These are phyloP conservation scores for Hemileccinum rubropunctum DNA, from an alignment of 768 basidiomycete genomes.

Conservation along the genomic window DNA sequence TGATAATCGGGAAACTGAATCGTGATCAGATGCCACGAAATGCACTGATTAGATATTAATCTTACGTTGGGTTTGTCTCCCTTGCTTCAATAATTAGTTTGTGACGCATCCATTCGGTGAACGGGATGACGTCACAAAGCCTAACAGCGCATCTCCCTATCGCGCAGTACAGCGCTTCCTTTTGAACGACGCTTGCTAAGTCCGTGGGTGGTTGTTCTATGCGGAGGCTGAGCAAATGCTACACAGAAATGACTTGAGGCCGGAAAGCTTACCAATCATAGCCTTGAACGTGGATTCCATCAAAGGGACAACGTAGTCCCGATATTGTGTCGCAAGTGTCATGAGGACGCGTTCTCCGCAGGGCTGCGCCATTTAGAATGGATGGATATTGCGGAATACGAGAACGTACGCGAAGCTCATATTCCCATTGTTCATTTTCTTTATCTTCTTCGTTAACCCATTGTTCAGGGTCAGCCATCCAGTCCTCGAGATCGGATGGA, in stretches of 20 bases:
- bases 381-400: background rate
- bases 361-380: constrained; percentile 48
- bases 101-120: constrained; percentile 65
- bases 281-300: constrained; percentile 58
- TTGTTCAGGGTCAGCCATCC: constrained; percentile 90
- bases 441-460: constrained; percentile 90
- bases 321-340: constrained; percentile 70
- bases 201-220: constrained; percentile 47
- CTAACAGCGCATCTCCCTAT: constrained; percentile 76
- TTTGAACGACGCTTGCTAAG: constrained; percentile 64
- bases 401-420: constrained; percentile 74
- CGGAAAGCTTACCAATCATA: constrained; percentile 47
- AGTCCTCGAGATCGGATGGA: constrained; percentile 74
- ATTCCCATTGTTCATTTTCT: constrained; percentile 92
- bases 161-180: constrained; percentile 87
- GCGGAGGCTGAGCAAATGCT: background rate
- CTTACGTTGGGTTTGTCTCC: constrained; percentile 58
- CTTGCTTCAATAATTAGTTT: constrained; percentile 59
- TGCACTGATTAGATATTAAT: background rate
- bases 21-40: constrained; percentile 7
- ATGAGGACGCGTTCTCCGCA: constrained; percentile 93
- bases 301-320: constrained; percentile 64
- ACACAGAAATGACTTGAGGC: background rate
- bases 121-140: constrained; percentile 62
- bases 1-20: constrained; percentile 82